Evolutionary conservation across 1,284 basidiomycete species (phyloP).

Genomic region (Stygiomarasmius scandens): DNA sequence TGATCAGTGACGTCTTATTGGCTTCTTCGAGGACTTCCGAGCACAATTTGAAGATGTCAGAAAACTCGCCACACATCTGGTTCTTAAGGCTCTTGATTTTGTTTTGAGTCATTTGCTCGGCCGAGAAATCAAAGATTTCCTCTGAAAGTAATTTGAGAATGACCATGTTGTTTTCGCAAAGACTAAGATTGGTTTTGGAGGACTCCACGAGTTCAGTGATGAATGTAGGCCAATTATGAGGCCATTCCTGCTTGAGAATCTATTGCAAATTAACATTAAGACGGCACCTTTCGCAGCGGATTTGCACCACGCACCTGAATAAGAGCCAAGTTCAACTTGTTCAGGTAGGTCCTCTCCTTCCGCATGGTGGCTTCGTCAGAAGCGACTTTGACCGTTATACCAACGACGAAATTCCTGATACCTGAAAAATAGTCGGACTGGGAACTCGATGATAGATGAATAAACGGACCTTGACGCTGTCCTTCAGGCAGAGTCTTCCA

Average conservation of each 20-base stretch:
- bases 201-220: slow-evolving; percentile 98
- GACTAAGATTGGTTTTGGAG: slow-evolving; percentile 92
- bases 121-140: slow-evolving; percentile 99
- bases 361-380: slow-evolving; percentile 87
- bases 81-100: slow-evolving; percentile 99
- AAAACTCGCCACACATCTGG: slow-evolving; percentile 96
- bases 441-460: slow-evolving; percentile 5
- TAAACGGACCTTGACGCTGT: slow-evolving; percentile 78
- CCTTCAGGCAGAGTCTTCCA: slow-evolving; percentile 97
- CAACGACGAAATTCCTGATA: slow-evolving; percentile 97
- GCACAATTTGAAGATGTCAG: slow-evolving; percentile 94
- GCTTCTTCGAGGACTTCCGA: slow-evolving; percentile 97
- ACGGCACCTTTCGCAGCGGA: too few relatives aligned
- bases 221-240: slow-evolving; percentile 98
- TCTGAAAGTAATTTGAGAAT: slow-evolving; percentile 97
- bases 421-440: slow-evolving; percentile 47
- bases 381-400: slow-evolving; percentile 89
- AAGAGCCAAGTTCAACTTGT: slow-evolving; percentile 96
- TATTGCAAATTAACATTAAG: slow-evolving; percentile 37
- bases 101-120: slow-evolving; percentile 98
- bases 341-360: slow-evolving; percentile 94
- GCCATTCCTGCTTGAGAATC: slow-evolving; percentile 99
- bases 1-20: slow-evolving; percentile 95
- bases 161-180: slow-evolving; percentile 99
- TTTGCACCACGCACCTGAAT: slow-evolving; percentile 81